Evolutionary conservation across 768 basidiomycete species (phyloP), one percentile per base, ranked within the genome.

Genomic region (Macrolepiota dolichaula): DNA sequence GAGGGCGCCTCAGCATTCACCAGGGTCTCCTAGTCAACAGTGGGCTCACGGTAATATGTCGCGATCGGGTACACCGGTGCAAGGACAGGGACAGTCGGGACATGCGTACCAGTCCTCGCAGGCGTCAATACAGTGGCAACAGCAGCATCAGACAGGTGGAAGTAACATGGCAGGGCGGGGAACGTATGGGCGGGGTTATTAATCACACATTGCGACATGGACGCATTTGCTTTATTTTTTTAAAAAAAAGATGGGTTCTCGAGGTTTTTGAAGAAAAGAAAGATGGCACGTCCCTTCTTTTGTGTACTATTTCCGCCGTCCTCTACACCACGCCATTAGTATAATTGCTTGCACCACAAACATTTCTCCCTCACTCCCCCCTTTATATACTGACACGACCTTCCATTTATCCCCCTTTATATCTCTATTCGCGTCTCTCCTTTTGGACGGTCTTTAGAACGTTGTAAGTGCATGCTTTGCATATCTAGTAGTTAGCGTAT

Each of bases 101-200:
- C 47, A 49, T 12, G 47, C 9, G 12, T 49, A 49, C 13, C 24
- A 49, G 35, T 15, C 49, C 1, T 40, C 49, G 35, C 47, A 49
- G 49, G 24, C 49, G 17, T 51, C 49, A 19, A n/a, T 7, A n/a
- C 60, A 46, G 47, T 42, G 37, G 52, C 59, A 57, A n/a, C 67
- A 69, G 35, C 69, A 69, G 62, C 40, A 65, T 29, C 62, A 65
- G 36, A 29, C 37, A 5, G 56, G 64, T 37, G 27, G 32, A 59
- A 66, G 32, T 63, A 64, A 59, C 60, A 51, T 67, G 65, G 63
- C 63, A 11, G 63, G 63, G 11, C 59, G 63, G 49, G 63, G 63
- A 15, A 44, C 63, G 2, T 61, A 51, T 57, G 57, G 62, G 49
- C 40, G 63, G 25, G 25, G 36, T 25, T 51, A 55, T 32, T 63